Evolutionary conservation across 139 green algal species (phyloP).

Genomic region (Coelastrella sp.): DNA sequence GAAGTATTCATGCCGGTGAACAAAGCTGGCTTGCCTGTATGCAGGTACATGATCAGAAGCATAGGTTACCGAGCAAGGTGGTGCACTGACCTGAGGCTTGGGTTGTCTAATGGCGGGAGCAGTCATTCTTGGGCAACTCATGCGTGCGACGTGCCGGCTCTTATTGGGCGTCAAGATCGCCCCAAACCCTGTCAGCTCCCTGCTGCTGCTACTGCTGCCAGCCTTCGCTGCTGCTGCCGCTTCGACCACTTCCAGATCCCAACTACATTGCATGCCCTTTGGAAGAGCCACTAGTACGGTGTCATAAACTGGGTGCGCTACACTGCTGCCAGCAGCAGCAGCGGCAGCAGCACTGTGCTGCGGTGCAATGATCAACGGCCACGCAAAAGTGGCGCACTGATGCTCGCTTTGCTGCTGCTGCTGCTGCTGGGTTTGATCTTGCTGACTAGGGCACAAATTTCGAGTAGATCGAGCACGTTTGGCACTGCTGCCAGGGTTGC

Average conservation of each 20-base stretch:
- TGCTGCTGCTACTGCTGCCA: conserved; percentile 1
- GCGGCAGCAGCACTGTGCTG: background rate
- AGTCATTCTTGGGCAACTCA: background rate
- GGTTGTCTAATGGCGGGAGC: background rate
- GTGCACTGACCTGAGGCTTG: background rate
- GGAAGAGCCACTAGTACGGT: conserved; percentile 1
- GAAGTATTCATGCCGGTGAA: too few relatives aligned
- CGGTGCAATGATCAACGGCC: background rate
- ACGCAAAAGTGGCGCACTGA: background rate
- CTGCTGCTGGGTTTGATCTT: conserved; percentile 8
- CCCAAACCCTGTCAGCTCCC: background rate
- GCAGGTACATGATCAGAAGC: too few relatives aligned
- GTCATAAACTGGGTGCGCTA: background rate
- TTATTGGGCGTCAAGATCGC: background rate
- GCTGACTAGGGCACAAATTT: background rate
- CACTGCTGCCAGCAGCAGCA: background rate
- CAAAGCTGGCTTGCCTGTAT: too few relatives aligned
- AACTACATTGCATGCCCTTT: background rate
- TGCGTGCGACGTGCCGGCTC: too few relatives aligned
- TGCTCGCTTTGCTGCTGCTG: background rate
- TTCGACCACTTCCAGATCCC: background rate
- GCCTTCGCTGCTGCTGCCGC: background rate
- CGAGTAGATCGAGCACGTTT: background rate
- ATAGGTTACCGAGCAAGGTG: background rate
- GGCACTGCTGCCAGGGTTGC: background rate